Conservation (phyloP, 495 filamentous ascomycete genomes). For the Lophiostoma macrostomum region DNA sequence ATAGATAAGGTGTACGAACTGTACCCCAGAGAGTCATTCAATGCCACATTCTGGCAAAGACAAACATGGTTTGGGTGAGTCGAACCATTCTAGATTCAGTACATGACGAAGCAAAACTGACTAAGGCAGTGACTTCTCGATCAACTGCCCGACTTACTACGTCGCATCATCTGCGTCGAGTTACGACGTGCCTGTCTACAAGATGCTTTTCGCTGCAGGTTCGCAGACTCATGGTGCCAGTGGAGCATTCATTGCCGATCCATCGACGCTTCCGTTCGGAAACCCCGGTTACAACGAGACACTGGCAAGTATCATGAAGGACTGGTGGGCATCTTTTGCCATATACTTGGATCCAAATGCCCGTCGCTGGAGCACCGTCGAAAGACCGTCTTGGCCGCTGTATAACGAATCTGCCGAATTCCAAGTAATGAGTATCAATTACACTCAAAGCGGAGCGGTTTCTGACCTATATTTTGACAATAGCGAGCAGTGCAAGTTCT, state of each 20-base stretch:
- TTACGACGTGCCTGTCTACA: not conserved
- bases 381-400: constrained; percentile 6
- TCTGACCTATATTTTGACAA: not conserved
- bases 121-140: constrained; percentile 8
- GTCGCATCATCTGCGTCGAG: constrained; percentile 1
- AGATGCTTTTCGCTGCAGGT: constrained; percentile 21
- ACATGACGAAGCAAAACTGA: too few species aligned
- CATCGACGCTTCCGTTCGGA: not conserved
- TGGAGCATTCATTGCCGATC: not conserved
- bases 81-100: not conserved
- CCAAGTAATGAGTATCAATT: constrained; percentile 5
- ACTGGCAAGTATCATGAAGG: constrained; percentile 15
- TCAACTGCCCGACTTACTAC: constrained; percentile 25
- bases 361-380: constrained; percentile 1
- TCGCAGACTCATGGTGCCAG: constrained; percentile 8
- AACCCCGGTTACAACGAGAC: constrained; percentile 1
- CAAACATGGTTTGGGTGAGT: constrained; percentile 21
- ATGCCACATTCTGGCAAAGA: constrained; percentile 27
- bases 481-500: constrained; percentile 12
- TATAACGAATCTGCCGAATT: not conserved
- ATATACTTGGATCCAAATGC: constrained; percentile 15
- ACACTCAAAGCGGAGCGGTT: constrained; percentile 1
- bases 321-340: constrained; percentile 12
- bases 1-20: constrained; percentile 6
- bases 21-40: constrained; percentile 15